phyloP scores from a whole-genome alignment of 1,284 basidiomycete species.

The Austroboletus niveus region DNA sequence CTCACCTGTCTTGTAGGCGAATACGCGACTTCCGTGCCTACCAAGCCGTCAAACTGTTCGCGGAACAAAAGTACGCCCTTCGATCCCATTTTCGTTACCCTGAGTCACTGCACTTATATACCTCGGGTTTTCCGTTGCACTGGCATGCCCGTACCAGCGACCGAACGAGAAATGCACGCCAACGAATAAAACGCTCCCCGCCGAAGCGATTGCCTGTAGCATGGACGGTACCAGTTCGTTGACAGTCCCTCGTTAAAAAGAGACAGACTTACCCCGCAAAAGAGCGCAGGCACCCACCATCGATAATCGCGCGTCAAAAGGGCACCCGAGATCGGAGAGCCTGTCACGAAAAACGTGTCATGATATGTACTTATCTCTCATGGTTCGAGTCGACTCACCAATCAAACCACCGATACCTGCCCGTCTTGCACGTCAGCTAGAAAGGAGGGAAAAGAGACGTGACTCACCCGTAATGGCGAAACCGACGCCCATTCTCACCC shows the following conservation, averaged over 20 bases:
- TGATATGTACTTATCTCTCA: neutral
- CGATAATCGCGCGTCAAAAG: constrained; percentile 25
- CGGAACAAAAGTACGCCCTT: no score
- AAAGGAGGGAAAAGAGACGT: neutral
- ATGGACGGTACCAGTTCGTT: neutral
- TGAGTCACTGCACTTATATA: no score
- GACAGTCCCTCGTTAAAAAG: neutral
- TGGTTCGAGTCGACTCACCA: constrained; percentile 11
- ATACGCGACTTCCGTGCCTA: no score
- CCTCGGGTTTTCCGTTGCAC: no score
- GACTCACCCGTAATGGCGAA: constrained; percentile 24
- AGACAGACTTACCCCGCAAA: constrained; percentile 22
- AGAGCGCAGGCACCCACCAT: constrained; percentile 31
- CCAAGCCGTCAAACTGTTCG: no score
- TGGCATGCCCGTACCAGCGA: neutral
- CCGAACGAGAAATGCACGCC: constrained; percentile 9
- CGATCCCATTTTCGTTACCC: no score
- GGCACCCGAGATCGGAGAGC: constrained; percentile 30
- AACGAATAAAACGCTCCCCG: constrained; percentile 6
- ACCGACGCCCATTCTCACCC: constrained; percentile 27
- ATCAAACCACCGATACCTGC: constrained; percentile 27
- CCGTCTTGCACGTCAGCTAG: neutral
- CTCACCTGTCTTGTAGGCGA: no score
- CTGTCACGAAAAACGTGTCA: constrained; percentile 7
- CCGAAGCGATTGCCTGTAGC: constrained; percentile 10